Conservation (phyloP, 306 rosid genomes). For the Ziziphus jujuba region DNA sequence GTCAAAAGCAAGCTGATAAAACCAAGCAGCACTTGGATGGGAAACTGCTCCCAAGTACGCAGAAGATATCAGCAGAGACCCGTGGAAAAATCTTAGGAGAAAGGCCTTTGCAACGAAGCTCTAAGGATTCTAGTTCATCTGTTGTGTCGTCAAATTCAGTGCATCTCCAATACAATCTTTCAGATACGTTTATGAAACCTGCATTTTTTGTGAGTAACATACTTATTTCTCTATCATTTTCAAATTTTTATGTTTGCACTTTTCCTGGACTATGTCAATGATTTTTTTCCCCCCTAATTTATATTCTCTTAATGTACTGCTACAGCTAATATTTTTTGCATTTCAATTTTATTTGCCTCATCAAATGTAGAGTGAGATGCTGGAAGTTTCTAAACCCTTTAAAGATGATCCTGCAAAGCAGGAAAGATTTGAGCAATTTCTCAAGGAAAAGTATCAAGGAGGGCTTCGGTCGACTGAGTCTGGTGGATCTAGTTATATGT, state of each 20-base stretch:
- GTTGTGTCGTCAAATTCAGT: conserved; percentile 47
- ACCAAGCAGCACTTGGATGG: conserved; percentile 52
- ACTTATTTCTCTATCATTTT: conserved; percentile 2
- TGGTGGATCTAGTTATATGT: conserved; percentile 72
- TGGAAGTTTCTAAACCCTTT: conserved; percentile 70
- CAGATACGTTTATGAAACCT: conserved; percentile 80
- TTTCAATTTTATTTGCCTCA: background rate
- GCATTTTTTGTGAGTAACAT: conserved; percentile 62
- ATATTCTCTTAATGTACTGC: conserved; percentile 18
- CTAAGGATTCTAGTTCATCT: conserved; percentile 52
- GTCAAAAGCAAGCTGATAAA: conserved; percentile 56
- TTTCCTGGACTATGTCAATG: conserved; percentile 3
- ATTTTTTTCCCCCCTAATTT: background rate
- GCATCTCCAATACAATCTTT: conserved; percentile 80
- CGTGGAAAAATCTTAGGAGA: conserved; percentile 88
- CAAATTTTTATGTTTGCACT: conserved; percentile 1
- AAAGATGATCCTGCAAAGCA: conserved; percentile 86
- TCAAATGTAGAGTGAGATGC: conserved; percentile 49
- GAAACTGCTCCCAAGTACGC: conserved; percentile 44
- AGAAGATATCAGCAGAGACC: conserved; percentile 79
- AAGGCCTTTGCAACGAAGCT: conserved; percentile 73
- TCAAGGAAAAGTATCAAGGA: conserved; percentile 86
- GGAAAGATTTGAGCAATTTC: conserved; percentile 87
- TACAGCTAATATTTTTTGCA: background rate
- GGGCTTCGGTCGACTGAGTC: conserved; percentile 79